Conservation (phyloP, 352 stramenopile genomes). For the Globisporangium mamillatum region DNA sequence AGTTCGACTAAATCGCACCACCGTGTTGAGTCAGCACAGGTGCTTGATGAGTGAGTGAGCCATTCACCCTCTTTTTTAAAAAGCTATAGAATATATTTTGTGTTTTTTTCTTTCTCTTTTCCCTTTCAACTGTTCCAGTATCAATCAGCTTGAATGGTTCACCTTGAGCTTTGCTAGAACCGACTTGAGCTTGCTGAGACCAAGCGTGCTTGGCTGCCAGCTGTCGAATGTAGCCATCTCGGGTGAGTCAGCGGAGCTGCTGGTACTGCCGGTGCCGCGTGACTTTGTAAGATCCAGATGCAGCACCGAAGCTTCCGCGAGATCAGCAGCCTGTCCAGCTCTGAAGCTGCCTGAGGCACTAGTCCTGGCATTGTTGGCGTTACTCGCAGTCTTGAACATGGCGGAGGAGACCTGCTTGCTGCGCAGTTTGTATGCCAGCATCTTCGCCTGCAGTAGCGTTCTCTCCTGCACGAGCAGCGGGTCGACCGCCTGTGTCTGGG, state of each 20-base stretch:
- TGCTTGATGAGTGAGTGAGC: neutral
- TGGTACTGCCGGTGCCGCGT: neutral
- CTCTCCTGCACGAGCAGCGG: conserved; percentile 54
- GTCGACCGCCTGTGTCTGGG: conserved; percentile 21
- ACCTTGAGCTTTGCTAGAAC: conserved; percentile 22
- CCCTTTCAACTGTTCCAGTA: neutral
- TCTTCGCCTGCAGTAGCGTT: conserved; percentile 55
- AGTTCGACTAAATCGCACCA: conserved; percentile 67
- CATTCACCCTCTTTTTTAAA: conserved; percentile 9
- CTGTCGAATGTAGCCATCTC: conserved; percentile 35
- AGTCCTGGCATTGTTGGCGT: neutral
- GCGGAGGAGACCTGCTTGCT: conserved; percentile 64
- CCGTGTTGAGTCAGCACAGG: neutral
- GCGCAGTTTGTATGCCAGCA: conserved; percentile 66
- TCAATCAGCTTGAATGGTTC: conserved; percentile 19
- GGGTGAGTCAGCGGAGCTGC: neutral
- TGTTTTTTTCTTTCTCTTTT: neutral
- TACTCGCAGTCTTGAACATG: conserved; percentile 53
- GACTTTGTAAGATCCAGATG: conserved; percentile 28
- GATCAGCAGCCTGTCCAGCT: conserved; percentile 4
- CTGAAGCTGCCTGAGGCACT: neutral
- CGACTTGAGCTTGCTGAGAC: conserved; percentile 35
- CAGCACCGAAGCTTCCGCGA: conserved; percentile 28
- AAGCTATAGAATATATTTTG: conserved; percentile 24
- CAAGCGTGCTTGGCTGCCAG: conserved; percentile 40